phyloP scores from a whole-genome alignment of 768 basidiomycete genomes.

The Suillus lakei region DNA sequence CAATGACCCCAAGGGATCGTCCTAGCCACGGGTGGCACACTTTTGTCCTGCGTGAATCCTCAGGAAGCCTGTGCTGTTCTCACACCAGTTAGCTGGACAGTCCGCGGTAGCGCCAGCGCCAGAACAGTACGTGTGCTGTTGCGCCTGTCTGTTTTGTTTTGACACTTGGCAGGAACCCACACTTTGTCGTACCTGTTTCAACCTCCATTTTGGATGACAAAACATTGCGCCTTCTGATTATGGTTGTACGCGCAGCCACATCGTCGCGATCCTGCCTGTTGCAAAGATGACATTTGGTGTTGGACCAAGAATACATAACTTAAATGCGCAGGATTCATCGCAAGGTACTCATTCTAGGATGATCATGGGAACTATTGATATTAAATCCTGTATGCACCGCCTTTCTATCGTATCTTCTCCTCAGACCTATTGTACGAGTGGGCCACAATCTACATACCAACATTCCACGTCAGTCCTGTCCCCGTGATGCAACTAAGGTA shows the following conservation, averaged over 20 bases:
- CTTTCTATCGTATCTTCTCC: background rate
- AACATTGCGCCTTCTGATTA: background rate
- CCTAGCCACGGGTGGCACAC: background rate
- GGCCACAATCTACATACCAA: background rate
- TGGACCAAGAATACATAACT: background rate
- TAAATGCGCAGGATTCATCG: background rate
- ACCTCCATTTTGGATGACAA: background rate
- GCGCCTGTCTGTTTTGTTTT: background rate
- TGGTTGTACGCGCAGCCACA: background rate
- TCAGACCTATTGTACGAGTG: background rate
- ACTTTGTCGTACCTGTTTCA: background rate
- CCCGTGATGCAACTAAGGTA: background rate
- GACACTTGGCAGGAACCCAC: background rate
- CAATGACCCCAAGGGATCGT: background rate
- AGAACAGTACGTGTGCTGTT: background rate
- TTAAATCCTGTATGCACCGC: background rate
- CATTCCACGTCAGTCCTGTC: background rate
- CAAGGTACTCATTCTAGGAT: background rate
- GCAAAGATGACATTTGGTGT: background rate
- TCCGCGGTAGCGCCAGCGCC: background rate
- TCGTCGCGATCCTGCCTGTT: background rate
- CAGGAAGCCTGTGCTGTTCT: background rate
- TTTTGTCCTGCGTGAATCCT: background rate
- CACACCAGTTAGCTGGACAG: background rate
- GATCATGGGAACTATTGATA: background rate